A percentile compares a stretch with the other conserved stretches of the same genome.
Evolutionary conservation across 2,329 filamentous ascomycete species (phyloP).

Genomic region (Fusarium nisikadoi): DNA sequence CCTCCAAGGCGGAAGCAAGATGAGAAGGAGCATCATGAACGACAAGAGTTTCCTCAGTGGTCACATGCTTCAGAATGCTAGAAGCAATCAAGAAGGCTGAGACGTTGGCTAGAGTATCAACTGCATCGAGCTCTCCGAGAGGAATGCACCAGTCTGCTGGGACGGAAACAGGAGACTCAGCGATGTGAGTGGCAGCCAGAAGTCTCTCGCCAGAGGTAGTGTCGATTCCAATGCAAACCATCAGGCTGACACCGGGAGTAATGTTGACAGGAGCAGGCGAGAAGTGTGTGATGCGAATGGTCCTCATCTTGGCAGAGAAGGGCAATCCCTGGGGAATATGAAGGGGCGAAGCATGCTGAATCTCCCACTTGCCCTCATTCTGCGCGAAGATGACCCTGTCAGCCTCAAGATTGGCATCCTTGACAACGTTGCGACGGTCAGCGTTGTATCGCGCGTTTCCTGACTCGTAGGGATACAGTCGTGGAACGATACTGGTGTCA

Average conservation of each 20-base stretch:
- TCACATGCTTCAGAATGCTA: accelerated
- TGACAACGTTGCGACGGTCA: accelerated
- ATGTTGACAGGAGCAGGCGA: background rate
- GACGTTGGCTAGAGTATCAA: background rate
- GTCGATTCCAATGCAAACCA: background rate
- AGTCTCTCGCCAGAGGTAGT: accelerated
- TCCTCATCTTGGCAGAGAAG: accelerated
- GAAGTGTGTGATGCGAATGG: background rate
- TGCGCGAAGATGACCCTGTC: accelerated
- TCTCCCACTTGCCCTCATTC: background rate
- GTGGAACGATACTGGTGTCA: background rate
- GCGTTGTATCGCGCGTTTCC: background rate
- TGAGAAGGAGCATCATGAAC: accelerated
- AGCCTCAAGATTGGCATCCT: accelerated
- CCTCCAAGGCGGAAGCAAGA: background rate
- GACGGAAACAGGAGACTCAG: background rate
- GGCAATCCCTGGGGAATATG: background rate
- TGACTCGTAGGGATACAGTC: background rate
- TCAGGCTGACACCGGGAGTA: accelerated
- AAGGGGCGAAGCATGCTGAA: background rate
- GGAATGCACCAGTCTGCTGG: background rate
- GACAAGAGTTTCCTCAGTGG: accelerated
- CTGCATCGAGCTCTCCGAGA: background rate
- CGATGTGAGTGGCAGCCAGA: background rate
- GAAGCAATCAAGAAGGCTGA: background rate